Conservation (phyloP, 1,284 basidiomycete genomes). For the Puccinia triticina region DNA sequence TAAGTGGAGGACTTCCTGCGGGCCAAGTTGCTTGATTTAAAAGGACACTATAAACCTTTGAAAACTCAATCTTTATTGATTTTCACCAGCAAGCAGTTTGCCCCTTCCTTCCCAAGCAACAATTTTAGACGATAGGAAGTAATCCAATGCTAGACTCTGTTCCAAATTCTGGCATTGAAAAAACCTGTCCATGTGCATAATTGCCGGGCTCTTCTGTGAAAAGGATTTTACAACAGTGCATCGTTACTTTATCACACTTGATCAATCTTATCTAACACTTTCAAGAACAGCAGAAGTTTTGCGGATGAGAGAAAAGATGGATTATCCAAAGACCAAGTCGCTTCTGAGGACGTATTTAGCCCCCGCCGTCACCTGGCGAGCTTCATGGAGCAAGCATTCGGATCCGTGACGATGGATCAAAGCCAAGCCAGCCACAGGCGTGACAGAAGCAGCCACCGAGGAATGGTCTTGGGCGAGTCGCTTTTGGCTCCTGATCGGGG, state of each 20-base stretch:
- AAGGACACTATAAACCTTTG: background rate
- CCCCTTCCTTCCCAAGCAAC: too few relatives aligned
- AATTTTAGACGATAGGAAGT: too few relatives aligned
- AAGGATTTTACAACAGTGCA: background rate
- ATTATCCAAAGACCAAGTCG: conserved; percentile 26
- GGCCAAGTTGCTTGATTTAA: background rate
- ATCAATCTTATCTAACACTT: background rate
- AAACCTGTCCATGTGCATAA: too few relatives aligned
- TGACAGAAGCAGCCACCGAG: conserved; percentile 8
- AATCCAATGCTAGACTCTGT: too few relatives aligned
- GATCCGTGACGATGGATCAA: conserved; percentile 37
- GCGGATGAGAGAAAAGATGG: background rate
- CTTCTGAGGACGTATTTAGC: conserved; percentile 31
- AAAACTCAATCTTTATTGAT: too few relatives aligned
- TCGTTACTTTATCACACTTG: too few relatives aligned
- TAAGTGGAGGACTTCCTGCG: too few relatives aligned
- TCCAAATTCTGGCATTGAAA: too few relatives aligned
- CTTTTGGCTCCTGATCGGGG: conserved; percentile 9
- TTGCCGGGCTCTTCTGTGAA: background rate
- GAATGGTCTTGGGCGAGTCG: background rate
- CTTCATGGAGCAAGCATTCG: conserved; percentile 32
- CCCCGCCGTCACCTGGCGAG: background rate
- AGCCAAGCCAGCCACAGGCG: conserved; percentile 17
- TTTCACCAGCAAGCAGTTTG: too few relatives aligned
- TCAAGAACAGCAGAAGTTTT: too few relatives aligned